These are phyloP conservation scores for Saccharomycopsis lassenensis DNA, from an alignment of 805 yeast genomes.

Conservation along the genomic window DNA sequence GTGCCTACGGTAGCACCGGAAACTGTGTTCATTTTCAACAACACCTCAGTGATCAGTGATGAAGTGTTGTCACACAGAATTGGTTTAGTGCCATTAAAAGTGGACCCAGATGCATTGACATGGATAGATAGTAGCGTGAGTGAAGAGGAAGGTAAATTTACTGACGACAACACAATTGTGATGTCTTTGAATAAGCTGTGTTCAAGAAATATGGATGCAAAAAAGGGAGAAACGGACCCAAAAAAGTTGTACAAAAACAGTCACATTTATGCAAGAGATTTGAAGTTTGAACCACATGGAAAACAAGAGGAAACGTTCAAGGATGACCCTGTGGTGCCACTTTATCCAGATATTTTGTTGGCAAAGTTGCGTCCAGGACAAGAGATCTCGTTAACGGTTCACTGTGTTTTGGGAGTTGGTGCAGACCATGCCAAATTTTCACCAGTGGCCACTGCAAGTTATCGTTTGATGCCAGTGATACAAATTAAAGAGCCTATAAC, in stretches of 20 bases:
- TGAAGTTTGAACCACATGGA: constrained; percentile 88
- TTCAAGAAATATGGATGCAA: constrained; percentile 76
- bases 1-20: constrained; percentile 96
- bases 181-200: constrained; percentile 73
- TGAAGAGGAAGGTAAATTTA: constrained; percentile 53
- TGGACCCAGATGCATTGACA: constrained; percentile 77
- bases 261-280: constrained; percentile 79
- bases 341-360: constrained; percentile 80
- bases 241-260: constrained; percentile 74
- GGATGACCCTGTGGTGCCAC: constrained; percentile 55
- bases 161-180: constrained; percentile 84
- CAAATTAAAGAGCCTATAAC: constrained; percentile 62
- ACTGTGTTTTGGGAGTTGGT: constrained; percentile 86
- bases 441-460: constrained; percentile 94
- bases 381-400: constrained; percentile 82
- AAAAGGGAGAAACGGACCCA: constrained; percentile 69
- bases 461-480: constrained; percentile 83
- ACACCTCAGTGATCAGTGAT: constrained; percentile 94
- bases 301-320: constrained; percentile 66
- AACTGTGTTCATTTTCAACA: constrained; percentile 79
- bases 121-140: constrained; percentile 68
- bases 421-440: constrained; percentile 96
- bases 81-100: constrained; percentile 82
- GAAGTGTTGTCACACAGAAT: constrained; percentile 94
- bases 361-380: constrained; percentile 96